Base-by-base conservation (phyloP, 2,329 filamentous ascomycete species). In the Pyrenochaeta sp. region DNA sequence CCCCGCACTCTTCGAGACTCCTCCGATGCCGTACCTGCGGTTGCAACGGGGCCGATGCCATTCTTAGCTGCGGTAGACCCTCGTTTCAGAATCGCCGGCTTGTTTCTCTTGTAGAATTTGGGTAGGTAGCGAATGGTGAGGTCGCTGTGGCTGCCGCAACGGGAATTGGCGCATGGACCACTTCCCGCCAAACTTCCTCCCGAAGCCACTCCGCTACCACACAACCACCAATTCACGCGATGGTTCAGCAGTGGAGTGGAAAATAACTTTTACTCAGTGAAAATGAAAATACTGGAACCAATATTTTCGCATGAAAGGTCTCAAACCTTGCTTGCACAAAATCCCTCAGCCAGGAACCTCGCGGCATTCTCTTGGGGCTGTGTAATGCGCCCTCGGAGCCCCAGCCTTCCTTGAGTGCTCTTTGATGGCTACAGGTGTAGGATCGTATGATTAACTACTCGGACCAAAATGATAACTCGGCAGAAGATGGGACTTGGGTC, bases 21-120 rank as follows among this genome's bases (percentile, higher is more conserved):
- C 22, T 35, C 56, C 57, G 56, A 41, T 40, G 23, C 46, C 50
- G 45, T 52, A 28, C 44, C 48, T 44, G 39, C 55, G 51, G 58
- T 48, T 29, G 40, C 38, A 40, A 60, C 57, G 58, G 58, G 51
- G 61, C 62, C 65, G 65, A 45, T 41, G 40, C 49, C 46, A 46
- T 52, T 51, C 41, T 47, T 44, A 47, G 54, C 43, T 24, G 29
- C 47, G 52, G 37, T 24, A 53, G 47, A 58, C 40, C 49, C 52
- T 58, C 36, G 49, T 60, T 48, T 53, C 51, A 39, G 51, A 15
- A 14, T 31, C 13, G 18, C 32, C 38, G 35, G 37, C n/a, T 31
- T 35, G 26, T 6, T 35, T 26, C 15, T 32, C 19, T 21, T 29
- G 34, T 24, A 8, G 13, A 19, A 36, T 19, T 23, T 19, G 11